phyloP scores from a whole-genome alignment of 2,329 filamentous ascomycete species.

The Epichloe typhina region DNA sequence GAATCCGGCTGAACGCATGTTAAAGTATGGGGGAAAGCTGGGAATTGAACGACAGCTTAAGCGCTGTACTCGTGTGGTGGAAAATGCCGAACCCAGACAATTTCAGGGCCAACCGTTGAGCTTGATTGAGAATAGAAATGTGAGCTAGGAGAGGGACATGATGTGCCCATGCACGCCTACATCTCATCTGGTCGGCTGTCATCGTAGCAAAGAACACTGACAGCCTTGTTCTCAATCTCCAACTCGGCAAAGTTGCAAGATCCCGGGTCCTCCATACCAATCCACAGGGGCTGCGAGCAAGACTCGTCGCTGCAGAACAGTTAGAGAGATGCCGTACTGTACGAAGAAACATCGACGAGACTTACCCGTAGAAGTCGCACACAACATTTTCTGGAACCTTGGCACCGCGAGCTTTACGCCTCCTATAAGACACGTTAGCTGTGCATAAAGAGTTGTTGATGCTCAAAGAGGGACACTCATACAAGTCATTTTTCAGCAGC shows the following conservation, averaged over 20 bases:
- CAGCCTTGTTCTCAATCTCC: slow-evolving; percentile 2
- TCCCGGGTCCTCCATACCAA: slow-evolving; percentile 4
- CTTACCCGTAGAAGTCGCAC: background rate
- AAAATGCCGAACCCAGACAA: background rate
- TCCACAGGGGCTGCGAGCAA: slow-evolving; percentile 3
- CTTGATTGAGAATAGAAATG: background rate
- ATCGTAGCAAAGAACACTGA: slow-evolving; percentile 3
- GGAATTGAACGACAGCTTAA: slow-evolving; percentile 14
- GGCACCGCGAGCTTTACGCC: background rate
- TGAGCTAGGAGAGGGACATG: background rate
- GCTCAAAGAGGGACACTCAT: background rate
- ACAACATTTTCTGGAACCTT: background rate
- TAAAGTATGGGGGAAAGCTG: slow-evolving; percentile 14
- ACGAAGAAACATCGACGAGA: background rate
- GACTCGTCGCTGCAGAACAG: slow-evolving; percentile 1
- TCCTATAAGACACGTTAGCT: background rate
- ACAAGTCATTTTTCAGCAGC: background rate
- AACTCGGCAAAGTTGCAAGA: background rate
- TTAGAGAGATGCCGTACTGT: background rate
- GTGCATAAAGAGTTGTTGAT: background rate
- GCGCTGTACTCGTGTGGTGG: background rate
- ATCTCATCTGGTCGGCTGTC: background rate
- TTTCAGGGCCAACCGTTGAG: background rate
- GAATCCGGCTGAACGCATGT: slow-evolving; percentile 13
- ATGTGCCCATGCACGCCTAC: background rate